A percentile compares a stretch with the other conserved stretches of the same genome.
These are phyloP conservation scores for Tubosaeta brunneosetosa DNA, from an alignment of 768 basidiomycete genomes.

Conservation along the genomic window DNA sequence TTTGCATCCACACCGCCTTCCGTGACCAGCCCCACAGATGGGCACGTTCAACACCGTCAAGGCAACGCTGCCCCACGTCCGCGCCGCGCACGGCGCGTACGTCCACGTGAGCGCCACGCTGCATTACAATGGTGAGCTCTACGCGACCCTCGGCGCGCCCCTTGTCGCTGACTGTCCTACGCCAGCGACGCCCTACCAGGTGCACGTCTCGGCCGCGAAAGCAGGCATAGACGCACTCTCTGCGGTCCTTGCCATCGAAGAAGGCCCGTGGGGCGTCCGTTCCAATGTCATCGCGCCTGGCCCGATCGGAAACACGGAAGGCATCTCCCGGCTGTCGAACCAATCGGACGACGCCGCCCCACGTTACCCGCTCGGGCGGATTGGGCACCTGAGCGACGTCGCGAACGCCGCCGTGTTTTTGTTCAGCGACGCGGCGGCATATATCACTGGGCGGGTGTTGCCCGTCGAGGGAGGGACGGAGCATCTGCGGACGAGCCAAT, in stretches of 20 bases:
- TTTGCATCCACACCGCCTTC: not conserved
- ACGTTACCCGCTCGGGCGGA: conserved; percentile 42
- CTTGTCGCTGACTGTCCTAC: not conserved
- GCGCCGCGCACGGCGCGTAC: conserved; percentile 72
- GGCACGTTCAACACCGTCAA: conserved; percentile 95
- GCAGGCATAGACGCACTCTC: conserved; percentile 90
- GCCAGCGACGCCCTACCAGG: conserved; percentile 77
- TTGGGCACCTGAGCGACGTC: conserved; percentile 57
- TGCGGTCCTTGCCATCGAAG: conserved; percentile 83
- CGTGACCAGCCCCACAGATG: conserved; percentile 42
- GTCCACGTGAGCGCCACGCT: conserved; percentile 87
- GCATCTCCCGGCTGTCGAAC: conserved; percentile 51
- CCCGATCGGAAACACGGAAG: conserved; percentile 77
- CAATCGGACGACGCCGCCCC: not conserved
- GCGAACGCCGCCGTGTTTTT: conserved; percentile 73
- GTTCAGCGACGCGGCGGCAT: conserved; percentile 75
- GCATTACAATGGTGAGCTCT: conserved; percentile 65
- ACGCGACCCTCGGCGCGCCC: not conserved
- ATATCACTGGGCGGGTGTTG: conserved; percentile 72
- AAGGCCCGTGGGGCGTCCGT: conserved; percentile 91
- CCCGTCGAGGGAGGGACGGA: conserved; percentile 64
- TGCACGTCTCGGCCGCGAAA: conserved; percentile 92
- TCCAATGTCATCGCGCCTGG: conserved; percentile 86
- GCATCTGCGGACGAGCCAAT: conserved; percentile 41
- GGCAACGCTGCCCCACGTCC: conserved; percentile 74